Conservation (phyloP, 805 yeast species). For the Cyberlindnera maritima region DNA sequence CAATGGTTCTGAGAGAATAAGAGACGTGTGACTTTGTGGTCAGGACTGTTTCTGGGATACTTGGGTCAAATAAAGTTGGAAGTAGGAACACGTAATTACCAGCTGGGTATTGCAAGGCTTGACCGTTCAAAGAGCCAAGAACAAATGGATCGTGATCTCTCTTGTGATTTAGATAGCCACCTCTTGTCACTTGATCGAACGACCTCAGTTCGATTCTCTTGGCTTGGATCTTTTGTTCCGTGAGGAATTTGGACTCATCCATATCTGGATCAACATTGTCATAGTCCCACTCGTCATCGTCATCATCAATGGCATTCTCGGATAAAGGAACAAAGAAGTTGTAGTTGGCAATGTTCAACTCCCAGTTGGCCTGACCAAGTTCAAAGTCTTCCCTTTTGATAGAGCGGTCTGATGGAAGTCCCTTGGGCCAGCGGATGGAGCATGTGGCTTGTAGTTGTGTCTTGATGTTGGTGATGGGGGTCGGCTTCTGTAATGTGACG, state of each 20-base stretch:
- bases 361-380: constrained; percentile 49
- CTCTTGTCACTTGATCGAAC: constrained; percentile 17
- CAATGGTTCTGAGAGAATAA: constrained; percentile 40
- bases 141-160: constrained; percentile 18
- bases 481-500: constrained; percentile 41
- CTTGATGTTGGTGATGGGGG: constrained; percentile 36
- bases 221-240: constrained; percentile 16
- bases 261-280: constrained; percentile 7
- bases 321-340: constrained; percentile 39
- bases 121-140: constrained; percentile 14
- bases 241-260: constrained; percentile 11
- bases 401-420: constrained; percentile 46
- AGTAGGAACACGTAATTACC: constrained; percentile 70
- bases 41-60: constrained; percentile 58
- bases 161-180: constrained; percentile 15
- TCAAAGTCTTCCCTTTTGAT: constrained; percentile 46
- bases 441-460: constrained; percentile 43
- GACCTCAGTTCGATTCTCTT: constrained; percentile 13
- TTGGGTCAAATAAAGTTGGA: constrained; percentile 59
- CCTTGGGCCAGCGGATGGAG: constrained; percentile 51
- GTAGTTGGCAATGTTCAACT: constrained; percentile 38
- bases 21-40: constrained; percentile 47
- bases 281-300: constrained; percentile 14
- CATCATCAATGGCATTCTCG: constrained; percentile 20
- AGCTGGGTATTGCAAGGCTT: constrained; percentile 37